Base-by-base conservation (phyloP, 2,329 filamentous ascomycete species). In the Penicillium sp. region DNA sequence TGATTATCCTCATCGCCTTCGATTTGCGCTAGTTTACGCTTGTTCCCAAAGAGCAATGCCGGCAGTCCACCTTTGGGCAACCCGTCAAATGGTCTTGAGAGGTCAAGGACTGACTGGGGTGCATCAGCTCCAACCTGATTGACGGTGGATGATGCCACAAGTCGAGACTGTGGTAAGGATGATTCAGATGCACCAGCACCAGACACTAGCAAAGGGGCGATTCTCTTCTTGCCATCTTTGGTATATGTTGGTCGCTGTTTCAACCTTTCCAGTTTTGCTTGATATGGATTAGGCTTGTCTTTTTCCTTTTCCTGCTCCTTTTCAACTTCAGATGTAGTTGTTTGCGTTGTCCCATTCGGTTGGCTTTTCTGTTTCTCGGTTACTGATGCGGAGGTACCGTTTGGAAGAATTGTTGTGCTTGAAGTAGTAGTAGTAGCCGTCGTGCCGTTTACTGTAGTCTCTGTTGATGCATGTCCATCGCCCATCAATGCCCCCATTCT, bases 401-500 rank as follows among this genome's bases (percentile, higher is more conserved):
- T 83, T 18, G 77, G 74, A 38, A 54, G 20, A 3, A 43, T 9
- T 26, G 51, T 42, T 46, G 56, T 11, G 6, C 35, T 43, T 43
- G 50, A 21, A 5, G 48, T 21, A 5, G 49, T 28, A 21, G 49
- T 30, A 23, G 46, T 46, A 23, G 43, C 43, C 28, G 46, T 30
- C 12, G 71, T 68, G 16, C 78, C 79, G 61, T 90, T 71, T 69
- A 76, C 24, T 8, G 74, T 70, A 51, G 79, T 76, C 42, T 84
- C 83, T 3, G 79, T 77, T 3, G 81, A 72, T 2, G 81, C 77
- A 52, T 81, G 81, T 18, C 83, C 82, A 67, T 96, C 92, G 5
- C 93, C 93, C 94, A 99, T 99, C 38, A 99, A 76, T n/a, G 93
- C 93, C 12, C 94, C 94, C 94, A 99, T 99, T 62, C 93, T 85